Evolutionary conservation across 805 yeast genomes (phyloP).

Genomic region (Alloascoidea africana): DNA sequence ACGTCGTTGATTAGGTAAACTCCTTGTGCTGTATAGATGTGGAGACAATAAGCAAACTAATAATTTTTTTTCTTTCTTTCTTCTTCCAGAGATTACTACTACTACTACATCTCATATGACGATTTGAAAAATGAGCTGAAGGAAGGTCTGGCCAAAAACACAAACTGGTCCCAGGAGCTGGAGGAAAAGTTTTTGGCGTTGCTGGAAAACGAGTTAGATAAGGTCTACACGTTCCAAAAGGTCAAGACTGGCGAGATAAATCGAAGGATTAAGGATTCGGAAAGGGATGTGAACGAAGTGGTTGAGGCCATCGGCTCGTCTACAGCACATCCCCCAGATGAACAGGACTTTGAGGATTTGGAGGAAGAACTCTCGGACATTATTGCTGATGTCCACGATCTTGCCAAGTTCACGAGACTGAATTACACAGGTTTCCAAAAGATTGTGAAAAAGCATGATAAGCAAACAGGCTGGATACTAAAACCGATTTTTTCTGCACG

Average conservation of each 20-base stretch:
- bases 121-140: constrained; percentile 75
- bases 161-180: constrained; percentile 54
- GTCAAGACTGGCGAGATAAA: constrained; percentile 77
- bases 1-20: constrained; percentile 52
- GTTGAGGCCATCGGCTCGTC: constrained; percentile 38
- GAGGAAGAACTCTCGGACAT: constrained; percentile 73
- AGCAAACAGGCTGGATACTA: constrained; percentile 63
- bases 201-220: constrained; percentile 77
- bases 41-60: background rate
- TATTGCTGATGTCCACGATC: constrained; percentile 93
- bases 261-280: constrained; percentile 74
- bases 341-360: constrained; percentile 55
- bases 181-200: constrained; percentile 71
- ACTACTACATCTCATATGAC: constrained; percentile 85
- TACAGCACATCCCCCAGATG: constrained; percentile 31
- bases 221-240: constrained; percentile 82
- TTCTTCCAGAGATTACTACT: constrained; percentile 58
- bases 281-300: constrained; percentile 52
- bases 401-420: constrained; percentile 84
- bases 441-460: constrained; percentile 93
- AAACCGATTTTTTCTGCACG: constrained; percentile 90
- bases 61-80: background rate
- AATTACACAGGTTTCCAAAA: constrained; percentile 97
- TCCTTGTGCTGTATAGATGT: background rate
- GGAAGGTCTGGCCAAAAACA: constrained; percentile 38